A percentile compares a stretch with the other conserved stretches of the same genome.
These are phyloP conservation scores for Solanum medicagineum DNA, from an alignment of 257 asterid genomes.

Conservation along the genomic window DNA sequence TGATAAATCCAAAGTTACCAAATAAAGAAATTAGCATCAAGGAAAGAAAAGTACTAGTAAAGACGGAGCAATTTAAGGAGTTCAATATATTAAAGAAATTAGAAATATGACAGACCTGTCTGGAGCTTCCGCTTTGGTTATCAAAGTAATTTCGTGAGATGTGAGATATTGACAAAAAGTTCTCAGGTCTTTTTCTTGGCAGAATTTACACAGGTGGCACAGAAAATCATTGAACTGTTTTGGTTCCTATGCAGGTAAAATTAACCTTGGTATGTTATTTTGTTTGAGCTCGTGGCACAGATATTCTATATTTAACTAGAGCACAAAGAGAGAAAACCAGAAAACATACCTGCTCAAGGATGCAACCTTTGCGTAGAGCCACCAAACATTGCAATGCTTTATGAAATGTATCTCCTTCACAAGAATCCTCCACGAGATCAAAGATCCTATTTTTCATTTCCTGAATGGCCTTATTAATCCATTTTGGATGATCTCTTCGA, in stretches of 20 bases:
- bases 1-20: conserved; percentile 12
- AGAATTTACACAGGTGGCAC: conserved; percentile 34
- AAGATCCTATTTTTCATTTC: conserved; percentile 55
- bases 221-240: conserved; percentile 72
- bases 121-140: conserved; percentile 64
- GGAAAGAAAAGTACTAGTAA: background rate
- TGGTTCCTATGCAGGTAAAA: conserved; percentile 48
- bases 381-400: conserved; percentile 59
- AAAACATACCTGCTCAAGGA: conserved; percentile 59
- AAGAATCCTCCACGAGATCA: conserved; percentile 55
- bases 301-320: background rate
- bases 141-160: conserved; percentile 32
- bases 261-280: background rate
- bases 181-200: conserved; percentile 38
- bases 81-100: background rate
- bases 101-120: conserved; percentile 49
- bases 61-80: background rate
- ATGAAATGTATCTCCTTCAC: conserved; percentile 41
- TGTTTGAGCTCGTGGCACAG: background rate
- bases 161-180: conserved; percentile 38
- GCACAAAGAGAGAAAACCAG: background rate
- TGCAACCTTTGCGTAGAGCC: conserved; percentile 85
- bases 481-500: conserved; percentile 72
- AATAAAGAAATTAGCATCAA: background rate
- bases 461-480: conserved; percentile 69